These are phyloP conservation scores for Chenopodium formosanum DNA, from an alignment of 148 eudicot species.

Conservation along the genomic window DNA sequence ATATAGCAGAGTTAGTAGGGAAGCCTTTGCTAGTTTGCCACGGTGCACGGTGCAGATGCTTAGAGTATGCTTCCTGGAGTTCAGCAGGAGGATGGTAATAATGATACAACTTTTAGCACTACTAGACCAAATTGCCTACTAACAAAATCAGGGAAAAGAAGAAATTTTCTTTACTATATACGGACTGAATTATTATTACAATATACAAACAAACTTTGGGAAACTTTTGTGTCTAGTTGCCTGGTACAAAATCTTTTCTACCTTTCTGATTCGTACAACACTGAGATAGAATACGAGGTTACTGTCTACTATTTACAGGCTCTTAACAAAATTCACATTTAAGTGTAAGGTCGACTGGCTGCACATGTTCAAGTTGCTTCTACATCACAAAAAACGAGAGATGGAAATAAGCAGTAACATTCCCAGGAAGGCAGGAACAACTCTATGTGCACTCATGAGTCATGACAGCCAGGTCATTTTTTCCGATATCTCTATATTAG, in stretches of 20 bases:
- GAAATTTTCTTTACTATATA: slow-evolving; percentile 19
- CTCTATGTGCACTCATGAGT: not conserved
- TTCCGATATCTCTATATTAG: not conserved
- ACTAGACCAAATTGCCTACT: not conserved
- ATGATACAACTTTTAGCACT: too few relatives aligned
- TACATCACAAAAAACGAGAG: slow-evolving; percentile 27
- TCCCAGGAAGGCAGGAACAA: not conserved
- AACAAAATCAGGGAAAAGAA: not conserved
- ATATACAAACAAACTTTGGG: slow-evolving; percentile 27
- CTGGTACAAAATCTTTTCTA: slow-evolving; percentile 28
- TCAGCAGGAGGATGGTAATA: too few relatives aligned
- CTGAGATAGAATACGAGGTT: slow-evolving; percentile 8
- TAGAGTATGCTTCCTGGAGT: too few relatives aligned
- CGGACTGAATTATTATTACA: slow-evolving; percentile 17
- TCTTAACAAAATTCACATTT: slow-evolving; percentile 5
- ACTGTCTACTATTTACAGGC: slow-evolving; percentile 27
- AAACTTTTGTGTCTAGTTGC: not conserved
- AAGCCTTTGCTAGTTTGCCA: too few relatives aligned
- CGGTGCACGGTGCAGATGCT: too few relatives aligned
- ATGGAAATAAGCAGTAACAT: slow-evolving; percentile 13
- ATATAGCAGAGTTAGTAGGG: too few relatives aligned
- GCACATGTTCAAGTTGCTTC: slow-evolving; percentile 23
- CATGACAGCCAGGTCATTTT: not conserved
- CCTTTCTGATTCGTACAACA: slow-evolving; percentile 19
- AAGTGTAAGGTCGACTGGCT: not conserved